Percentiles rank a stretch among this genome's conserved stretches.
phyloP scores from a whole-genome alignment of 1,284 basidiomycete genomes.

The Fomes fomentarius region DNA sequence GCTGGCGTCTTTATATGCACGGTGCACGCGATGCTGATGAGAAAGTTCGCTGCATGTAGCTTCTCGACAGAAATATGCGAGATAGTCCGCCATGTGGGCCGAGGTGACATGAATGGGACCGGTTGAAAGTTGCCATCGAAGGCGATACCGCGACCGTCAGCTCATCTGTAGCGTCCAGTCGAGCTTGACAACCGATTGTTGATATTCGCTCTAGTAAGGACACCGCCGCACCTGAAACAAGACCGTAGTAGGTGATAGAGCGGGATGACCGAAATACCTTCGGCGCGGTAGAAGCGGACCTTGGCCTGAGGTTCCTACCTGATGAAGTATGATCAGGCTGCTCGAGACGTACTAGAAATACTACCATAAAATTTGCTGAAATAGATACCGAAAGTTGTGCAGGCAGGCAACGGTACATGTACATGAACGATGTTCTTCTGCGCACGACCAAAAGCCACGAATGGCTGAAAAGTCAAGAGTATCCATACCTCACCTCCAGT shows the following conservation, averaged over 20 bases:
- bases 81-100: constrained; percentile 3
- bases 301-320: background rate
- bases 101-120: background rate
- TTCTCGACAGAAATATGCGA: constrained; percentile 3
- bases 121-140: background rate
- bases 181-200: too few relatives aligned
- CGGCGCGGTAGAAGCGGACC: background rate
- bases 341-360: background rate
- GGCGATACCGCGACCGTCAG: too few relatives aligned
- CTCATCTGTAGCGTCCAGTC: too few relatives aligned
- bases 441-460: constrained; percentile 9
- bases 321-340: constrained; percentile 4
- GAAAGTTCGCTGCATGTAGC: background rate
- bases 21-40: constrained; percentile 2
- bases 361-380: constrained; percentile 2
- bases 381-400: constrained; percentile 16
- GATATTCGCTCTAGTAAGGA: background rate
- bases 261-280: too few relatives aligned
- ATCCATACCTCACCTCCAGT: background rate
- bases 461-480: constrained; percentile 5
- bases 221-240: too few relatives aligned
- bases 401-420: constrained; percentile 20
- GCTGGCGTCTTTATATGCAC: background rate
- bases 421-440: constrained; percentile 16
- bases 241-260: too few relatives aligned